phyloP scores from a whole-genome alignment of 768 basidiomycete genomes.

The Tulasnella sp. region DNA sequence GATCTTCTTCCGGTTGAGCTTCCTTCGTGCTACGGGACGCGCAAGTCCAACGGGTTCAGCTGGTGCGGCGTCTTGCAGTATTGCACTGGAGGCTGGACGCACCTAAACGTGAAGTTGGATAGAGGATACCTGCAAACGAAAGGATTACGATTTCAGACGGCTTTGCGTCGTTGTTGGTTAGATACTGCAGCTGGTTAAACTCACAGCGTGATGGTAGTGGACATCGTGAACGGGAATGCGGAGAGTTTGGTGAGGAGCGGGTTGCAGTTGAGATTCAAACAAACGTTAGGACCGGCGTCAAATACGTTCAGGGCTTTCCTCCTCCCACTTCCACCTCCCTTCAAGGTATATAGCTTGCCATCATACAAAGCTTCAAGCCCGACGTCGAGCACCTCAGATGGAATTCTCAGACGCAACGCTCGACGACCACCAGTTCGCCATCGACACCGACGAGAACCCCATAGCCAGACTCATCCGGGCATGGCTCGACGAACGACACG shows the following conservation, averaged over 20 bases:
- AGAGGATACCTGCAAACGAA: slow-evolving; percentile 60
- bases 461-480: slow-evolving; percentile 69
- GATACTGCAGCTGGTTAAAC: background rate
- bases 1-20: slow-evolving; percentile 95
- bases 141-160: background rate
- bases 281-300: background rate
- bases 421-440: slow-evolving; percentile 12
- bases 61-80: background rate
- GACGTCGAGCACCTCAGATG: background rate
- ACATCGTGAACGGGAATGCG: slow-evolving; percentile 30
- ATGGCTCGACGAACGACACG: slow-evolving; percentile 82
- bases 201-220: slow-evolving; percentile 36
- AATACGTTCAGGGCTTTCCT: background rate
- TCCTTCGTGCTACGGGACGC: slow-evolving; percentile 72
- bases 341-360: background rate
- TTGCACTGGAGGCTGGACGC: slow-evolving; percentile 10
- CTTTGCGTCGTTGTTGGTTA: no score
- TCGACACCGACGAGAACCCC: slow-evolving; percentile 47
- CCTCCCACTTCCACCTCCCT: background rate
- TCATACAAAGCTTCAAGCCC: background rate
- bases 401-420: slow-evolving; percentile 11
- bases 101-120: slow-evolving; percentile 93
- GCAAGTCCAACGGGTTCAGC: slow-evolving; percentile 2
- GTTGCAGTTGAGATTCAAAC: slow-evolving; percentile 1
- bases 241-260: background rate